phyloP scores from a whole-genome alignment of 768 basidiomycete genomes.

The Pleurotus tuoliensis region DNA sequence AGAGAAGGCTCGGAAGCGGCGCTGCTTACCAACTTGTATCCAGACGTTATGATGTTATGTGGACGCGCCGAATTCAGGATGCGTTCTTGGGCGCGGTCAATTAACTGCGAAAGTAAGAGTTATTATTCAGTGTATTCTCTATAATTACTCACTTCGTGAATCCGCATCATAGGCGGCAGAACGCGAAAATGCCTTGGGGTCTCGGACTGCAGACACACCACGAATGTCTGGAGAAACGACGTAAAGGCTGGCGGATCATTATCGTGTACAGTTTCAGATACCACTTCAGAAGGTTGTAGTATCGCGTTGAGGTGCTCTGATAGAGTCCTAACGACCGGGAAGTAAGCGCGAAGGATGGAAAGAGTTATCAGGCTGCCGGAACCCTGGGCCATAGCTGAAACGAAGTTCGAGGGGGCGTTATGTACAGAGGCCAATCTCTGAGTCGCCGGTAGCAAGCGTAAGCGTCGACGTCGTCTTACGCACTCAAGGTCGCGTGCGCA shows the following conservation, averaged over 20 bases:
- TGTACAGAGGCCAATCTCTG: too few relatives aligned
- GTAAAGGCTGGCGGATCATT: constrained; percentile 25
- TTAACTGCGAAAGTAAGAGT: constrained; percentile 36
- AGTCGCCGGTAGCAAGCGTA: too few relatives aligned
- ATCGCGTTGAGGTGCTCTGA: constrained; percentile 35
- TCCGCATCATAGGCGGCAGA: constrained; percentile 39
- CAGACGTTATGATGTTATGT: constrained; percentile 60
- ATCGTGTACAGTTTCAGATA: too few relatives aligned
- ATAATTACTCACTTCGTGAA: constrained; percentile 45
- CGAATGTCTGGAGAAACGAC: constrained; percentile 40
- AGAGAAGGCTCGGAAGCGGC: not conserved
- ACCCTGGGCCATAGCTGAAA: too few relatives aligned
- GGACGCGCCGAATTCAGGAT: constrained; percentile 41
- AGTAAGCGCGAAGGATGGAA: constrained; percentile 40
- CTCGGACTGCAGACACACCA: constrained; percentile 36
- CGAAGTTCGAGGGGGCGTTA: too few relatives aligned
- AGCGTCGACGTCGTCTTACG: too few relatives aligned
- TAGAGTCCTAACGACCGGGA: constrained; percentile 33
- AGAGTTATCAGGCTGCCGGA: constrained; percentile 14
- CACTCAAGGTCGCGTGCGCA: too few relatives aligned
- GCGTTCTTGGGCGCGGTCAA: constrained; percentile 56
- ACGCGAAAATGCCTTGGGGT: constrained; percentile 20
- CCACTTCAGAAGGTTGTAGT: constrained; percentile 16
- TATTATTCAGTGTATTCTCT: not conserved
- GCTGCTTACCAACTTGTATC: constrained; percentile 54